Conservation (phyloP, 1,284 basidiomycete genomes). For the Veloboletus limbatus region DNA sequence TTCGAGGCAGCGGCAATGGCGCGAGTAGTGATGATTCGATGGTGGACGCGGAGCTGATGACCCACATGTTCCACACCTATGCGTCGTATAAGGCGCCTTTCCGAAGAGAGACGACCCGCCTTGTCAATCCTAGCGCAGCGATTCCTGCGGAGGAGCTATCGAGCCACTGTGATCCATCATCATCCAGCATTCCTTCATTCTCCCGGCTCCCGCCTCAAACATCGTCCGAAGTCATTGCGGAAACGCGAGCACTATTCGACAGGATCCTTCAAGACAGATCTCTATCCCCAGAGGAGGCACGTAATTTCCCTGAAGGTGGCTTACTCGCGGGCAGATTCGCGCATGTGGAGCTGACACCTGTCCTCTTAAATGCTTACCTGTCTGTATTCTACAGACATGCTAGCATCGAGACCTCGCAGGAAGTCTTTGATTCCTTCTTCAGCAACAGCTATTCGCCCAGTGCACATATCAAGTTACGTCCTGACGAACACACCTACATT, state of each 20-base stretch:
- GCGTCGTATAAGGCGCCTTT: constrained; percentile 77
- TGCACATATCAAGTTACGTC: constrained; percentile 33
- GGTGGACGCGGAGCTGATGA: constrained; percentile 74
- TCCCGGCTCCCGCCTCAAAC: constrained; percentile 72
- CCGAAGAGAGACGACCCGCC: constrained; percentile 44
- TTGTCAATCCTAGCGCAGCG: constrained; percentile 29
- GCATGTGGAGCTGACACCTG: constrained; percentile 56
- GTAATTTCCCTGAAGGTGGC: not conserved
- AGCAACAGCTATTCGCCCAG: constrained; percentile 1
- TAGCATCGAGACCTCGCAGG: constrained; percentile 46
- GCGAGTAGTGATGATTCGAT: constrained; percentile 30
- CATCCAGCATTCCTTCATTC: constrained; percentile 38
- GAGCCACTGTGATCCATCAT: not conserved
- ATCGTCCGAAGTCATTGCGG: constrained; percentile 67
- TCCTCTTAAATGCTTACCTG: constrained; percentile 81
- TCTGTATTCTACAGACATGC: constrained; percentile 72
- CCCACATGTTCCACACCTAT: constrained; percentile 87
- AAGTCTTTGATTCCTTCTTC: constrained; percentile 51
- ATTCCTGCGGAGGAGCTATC: not conserved
- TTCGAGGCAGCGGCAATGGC: constrained; percentile 37
- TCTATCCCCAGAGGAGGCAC: constrained; percentile 2
- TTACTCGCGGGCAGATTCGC: constrained; percentile 45
- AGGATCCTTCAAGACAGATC: constrained; percentile 58
- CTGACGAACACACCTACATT: constrained; percentile 57
- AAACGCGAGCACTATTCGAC: constrained; percentile 69